phyloP scores from a whole-genome alignment of 1,284 basidiomycete genomes.

The Ceratobasidium sp. region DNA sequence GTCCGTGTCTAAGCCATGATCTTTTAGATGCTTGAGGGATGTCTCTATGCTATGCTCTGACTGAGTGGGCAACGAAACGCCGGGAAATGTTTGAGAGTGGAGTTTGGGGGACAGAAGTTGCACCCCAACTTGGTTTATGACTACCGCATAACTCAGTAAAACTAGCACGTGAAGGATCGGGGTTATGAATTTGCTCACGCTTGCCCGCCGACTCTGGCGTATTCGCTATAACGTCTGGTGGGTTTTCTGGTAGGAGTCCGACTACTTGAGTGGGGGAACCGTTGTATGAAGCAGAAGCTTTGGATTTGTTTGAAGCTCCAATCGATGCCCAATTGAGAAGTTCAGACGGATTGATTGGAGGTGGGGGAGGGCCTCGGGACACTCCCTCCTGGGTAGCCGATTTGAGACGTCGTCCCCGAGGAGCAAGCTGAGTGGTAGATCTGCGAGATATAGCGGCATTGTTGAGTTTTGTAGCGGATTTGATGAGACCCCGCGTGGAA shows the following conservation, averaged over 20 bases:
- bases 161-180: not conserved
- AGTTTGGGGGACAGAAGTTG: slow-evolving; percentile 87
- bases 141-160: slow-evolving; percentile 57
- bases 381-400: not conserved
- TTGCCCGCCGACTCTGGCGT: not conserved
- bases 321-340: not conserved
- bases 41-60: slow-evolving; percentile 75
- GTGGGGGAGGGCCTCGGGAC: not conserved
- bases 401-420: not conserved
- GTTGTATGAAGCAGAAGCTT: not conserved
- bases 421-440: not conserved
- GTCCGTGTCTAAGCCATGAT: slow-evolving; percentile 83
- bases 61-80: slow-evolving; percentile 74
- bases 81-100: slow-evolving; percentile 88
- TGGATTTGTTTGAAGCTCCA: not conserved
- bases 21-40: slow-evolving; percentile 80
- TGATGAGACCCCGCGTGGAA: not conserved
- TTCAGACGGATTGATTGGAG: not conserved
- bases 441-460: not conserved
- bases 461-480: not conserved
- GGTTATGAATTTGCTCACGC: slow-evolving; percentile 8
- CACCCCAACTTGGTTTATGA: slow-evolving; percentile 84
- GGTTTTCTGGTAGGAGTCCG: not conserved
- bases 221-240: not conserved
- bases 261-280: not conserved